Base-by-base conservation (phyloP, 2,329 filamentous ascomycete species). In the Fusarium haematococcum region DNA sequence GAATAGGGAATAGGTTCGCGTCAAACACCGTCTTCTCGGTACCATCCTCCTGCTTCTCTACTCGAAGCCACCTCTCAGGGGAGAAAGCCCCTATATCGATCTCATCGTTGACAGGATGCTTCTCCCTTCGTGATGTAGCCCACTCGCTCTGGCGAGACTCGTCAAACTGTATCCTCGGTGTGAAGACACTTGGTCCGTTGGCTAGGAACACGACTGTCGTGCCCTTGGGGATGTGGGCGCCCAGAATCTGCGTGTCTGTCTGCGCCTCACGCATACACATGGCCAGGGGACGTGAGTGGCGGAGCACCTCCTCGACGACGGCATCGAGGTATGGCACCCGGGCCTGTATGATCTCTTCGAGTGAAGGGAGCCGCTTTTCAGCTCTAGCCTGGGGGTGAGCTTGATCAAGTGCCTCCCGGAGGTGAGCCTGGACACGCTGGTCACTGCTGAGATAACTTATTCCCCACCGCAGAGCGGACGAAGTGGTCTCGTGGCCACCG, bases 1-100 rank as follows among this genome's bases (percentile, higher is more conserved):
- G 73, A 2, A 71, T 57, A 0, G 83, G 83, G 0, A 83, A 82
- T 0, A 81, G 78, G 16, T 74, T 69, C 0, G 77, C 61, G 52
- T 83, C 79, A 45, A 81, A 84, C 14, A 68, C 71, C 16, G 14
- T 65, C 54, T 65, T 57, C 1, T 63, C 23, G 3, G 33, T 54
- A 1, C 73, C 65, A 20, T 27, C 27, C 4, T 6, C 8, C 2
- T 18, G 6, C 1, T 10, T 4, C 3, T 9, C 14, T 1, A 27
- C 59, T 20, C 62, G 63, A 5, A 75, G 32, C 73, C 73, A 75
- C 10, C 73, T 64, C 20, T 75, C 73, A 9, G 73, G 73, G 1
- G 39, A 30, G 20, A 75, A 75, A 1, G 14, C 23, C 1, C 35
- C 14, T 14, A 67, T 69, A 6, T 74, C 58, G 9, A 63, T 61